Percentiles rank a stretch among this genome's conserved stretches.
Conservation (phyloP, 1,284 basidiomycete species). For the Ustilago lituana region DNA sequence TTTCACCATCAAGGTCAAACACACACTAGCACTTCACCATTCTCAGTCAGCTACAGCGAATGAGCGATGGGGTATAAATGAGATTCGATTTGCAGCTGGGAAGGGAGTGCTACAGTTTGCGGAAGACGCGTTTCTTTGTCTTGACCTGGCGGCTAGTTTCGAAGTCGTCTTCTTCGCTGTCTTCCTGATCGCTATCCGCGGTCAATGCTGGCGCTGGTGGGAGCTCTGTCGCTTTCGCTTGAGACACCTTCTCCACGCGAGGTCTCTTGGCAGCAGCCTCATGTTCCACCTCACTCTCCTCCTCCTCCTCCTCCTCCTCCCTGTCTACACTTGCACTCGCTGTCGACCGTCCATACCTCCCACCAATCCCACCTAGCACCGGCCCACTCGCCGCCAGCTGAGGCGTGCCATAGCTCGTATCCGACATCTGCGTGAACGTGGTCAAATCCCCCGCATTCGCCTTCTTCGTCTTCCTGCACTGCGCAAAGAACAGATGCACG, state of each 20-base stretch:
- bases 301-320: not conserved
- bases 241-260: not conserved
- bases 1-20: not conserved
- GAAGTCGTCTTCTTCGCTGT: constrained; percentile 40
- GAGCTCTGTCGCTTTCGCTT: not conserved
- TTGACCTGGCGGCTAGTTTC: constrained; percentile 34
- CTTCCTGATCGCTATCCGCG: constrained; percentile 18
- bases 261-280: not conserved
- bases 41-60: too few species aligned
- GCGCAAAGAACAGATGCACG: constrained; percentile 88
- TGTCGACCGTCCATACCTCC: not conserved
- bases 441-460: constrained; percentile 32
- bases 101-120: constrained; percentile 2
- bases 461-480: constrained; percentile 76
- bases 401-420: constrained; percentile 36
- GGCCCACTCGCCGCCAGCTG: not conserved
- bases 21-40: too few species aligned
- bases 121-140: constrained; percentile 23
- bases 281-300: not conserved
- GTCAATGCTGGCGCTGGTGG: not conserved
- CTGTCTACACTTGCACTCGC: not conserved
- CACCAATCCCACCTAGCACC: not conserved
- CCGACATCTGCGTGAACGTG: constrained; percentile 37
- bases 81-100: too few species aligned
- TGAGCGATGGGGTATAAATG: constrained; percentile 2